Conservation (phyloP, 192 early-diverging fungal genomes). For the Dimargaris verticillata region DNA sequence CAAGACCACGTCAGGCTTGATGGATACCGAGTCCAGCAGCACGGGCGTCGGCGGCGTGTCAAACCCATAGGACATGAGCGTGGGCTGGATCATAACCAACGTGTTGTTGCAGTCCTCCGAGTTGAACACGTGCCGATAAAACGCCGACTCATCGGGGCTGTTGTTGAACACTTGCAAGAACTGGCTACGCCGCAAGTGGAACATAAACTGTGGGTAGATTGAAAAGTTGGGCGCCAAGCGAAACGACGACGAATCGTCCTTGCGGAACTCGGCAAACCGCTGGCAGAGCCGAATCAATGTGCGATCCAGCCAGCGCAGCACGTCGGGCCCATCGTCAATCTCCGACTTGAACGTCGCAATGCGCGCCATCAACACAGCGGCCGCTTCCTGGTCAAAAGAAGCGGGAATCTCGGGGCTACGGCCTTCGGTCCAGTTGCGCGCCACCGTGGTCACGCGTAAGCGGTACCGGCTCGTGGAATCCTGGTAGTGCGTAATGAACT, state of each 20-base stretch:
- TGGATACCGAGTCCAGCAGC: slow-evolving; percentile 91
- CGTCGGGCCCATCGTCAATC: slow-evolving; percentile 91
- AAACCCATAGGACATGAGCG: slow-evolving; percentile 82
- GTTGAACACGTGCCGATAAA: slow-evolving; percentile 74
- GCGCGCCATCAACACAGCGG: slow-evolving; percentile 92
- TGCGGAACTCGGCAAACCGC: slow-evolving; percentile 87
- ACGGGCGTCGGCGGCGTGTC: slow-evolving; percentile 79
- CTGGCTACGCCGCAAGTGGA: slow-evolving; percentile 88
- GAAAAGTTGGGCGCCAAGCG: slow-evolving; percentile 82
- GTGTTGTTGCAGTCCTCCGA: slow-evolving; percentile 94
- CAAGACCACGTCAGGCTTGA: slow-evolving; percentile 84
- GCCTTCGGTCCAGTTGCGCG: slow-evolving; percentile 73
- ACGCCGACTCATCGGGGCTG: slow-evolving; percentile 91
- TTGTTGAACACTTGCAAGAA: slow-evolving; percentile 99
- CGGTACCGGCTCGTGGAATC: slow-evolving; percentile 80
- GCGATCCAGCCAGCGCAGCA: slow-evolving; percentile 91
- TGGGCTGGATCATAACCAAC: slow-evolving; percentile 98
- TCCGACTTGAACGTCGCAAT: slow-evolving; percentile 95
- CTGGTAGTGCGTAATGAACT: slow-evolving; percentile 93
- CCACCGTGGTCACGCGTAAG: slow-evolving; percentile 87
- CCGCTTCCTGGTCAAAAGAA: slow-evolving; percentile 95
- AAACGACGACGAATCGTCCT: slow-evolving; percentile 89
- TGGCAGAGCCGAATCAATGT: slow-evolving; percentile 98
- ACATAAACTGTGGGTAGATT: slow-evolving; percentile 99
- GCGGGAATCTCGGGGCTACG: slow-evolving; percentile 67